phyloP scores from a whole-genome alignment of 495 filamentous ascomycete genomes.

The Staphylotrichum longicolle region DNA sequence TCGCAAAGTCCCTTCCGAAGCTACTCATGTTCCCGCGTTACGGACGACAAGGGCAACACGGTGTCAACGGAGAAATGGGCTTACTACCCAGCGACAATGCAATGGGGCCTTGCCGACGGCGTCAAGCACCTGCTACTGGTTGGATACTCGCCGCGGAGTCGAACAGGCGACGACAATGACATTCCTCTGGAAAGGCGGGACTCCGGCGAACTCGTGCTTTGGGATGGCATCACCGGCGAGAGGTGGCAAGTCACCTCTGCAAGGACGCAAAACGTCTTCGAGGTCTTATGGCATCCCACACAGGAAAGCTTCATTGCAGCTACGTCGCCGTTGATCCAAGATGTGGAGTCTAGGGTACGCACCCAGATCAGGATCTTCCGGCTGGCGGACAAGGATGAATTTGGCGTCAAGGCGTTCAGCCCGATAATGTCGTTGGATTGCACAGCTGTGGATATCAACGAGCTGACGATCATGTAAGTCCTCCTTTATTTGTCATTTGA shows the following conservation, averaged over 20 bases:
- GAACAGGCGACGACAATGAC: slow-evolving; percentile 51
- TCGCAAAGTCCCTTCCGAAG: slow-evolving; percentile 35
- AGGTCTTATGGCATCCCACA: slow-evolving; percentile 72
- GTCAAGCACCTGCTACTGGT: slow-evolving; percentile 64
- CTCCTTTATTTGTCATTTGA: slow-evolving; percentile 19
- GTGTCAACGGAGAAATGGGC: slow-evolving; percentile 49
- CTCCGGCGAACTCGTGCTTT: slow-evolving; percentile 70
- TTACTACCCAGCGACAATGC: slow-evolving; percentile 68
- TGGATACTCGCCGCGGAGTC: slow-evolving; percentile 66
- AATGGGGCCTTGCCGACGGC: slow-evolving; percentile 59
- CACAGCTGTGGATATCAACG: slow-evolving; percentile 81
- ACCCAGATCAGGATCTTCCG: slow-evolving; percentile 53
- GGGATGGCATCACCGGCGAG: slow-evolving; percentile 56
- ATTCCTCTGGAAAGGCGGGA: slow-evolving; percentile 51
- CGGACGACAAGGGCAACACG: slow-evolving; percentile 42
- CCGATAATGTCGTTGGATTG: slow-evolving; percentile 59
- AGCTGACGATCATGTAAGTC: slow-evolving; percentile 61
- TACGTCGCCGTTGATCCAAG: slow-evolving; percentile 52
- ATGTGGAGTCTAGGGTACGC: slow-evolving; percentile 40
- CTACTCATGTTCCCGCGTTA: slow-evolving; percentile 49
- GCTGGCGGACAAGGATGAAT: slow-evolving; percentile 26
- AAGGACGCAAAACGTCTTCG: slow-evolving; percentile 71
- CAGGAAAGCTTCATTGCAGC: slow-evolving; percentile 59
- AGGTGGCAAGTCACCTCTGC: slow-evolving; percentile 47
- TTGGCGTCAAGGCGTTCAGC: slow-evolving; percentile 35